A percentile compares a stretch with the other conserved stretches of the same genome.
These are phyloP conservation scores for Funneliformis mosseae DNA, from an alignment of 192 early-diverging fungal genomes.

Conservation along the genomic window DNA sequence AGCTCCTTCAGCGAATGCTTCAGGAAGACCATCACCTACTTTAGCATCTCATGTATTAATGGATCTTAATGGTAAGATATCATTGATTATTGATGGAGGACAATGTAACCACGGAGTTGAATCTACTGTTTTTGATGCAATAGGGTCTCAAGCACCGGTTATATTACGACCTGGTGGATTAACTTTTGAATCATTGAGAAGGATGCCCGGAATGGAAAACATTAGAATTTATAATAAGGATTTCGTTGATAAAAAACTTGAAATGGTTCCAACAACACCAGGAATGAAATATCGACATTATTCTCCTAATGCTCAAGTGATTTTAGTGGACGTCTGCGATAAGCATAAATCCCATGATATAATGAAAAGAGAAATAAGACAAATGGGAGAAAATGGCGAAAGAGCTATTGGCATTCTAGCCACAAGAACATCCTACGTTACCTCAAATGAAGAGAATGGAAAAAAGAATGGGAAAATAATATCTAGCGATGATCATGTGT, in stretches of 20 bases:
- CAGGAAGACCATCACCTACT: slow-evolving; percentile 94
- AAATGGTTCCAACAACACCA: slow-evolving; percentile 87
- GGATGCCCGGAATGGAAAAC: slow-evolving; percentile 62
- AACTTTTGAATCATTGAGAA: slow-evolving; percentile 73
- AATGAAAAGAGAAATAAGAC: slow-evolving; percentile 39
- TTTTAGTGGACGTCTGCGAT: slow-evolving; percentile 60
- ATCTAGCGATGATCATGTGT: slow-evolving; percentile 23
- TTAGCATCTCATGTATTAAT: slow-evolving; percentile 82
- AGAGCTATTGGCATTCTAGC: slow-evolving; percentile 27
- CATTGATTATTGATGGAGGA: slow-evolving; percentile 90
- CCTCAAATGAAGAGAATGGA: not conserved
- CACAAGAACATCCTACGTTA: not conserved
- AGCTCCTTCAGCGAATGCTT: slow-evolving; percentile 97
- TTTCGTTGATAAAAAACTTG: slow-evolving; percentile 69
- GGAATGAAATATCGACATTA: slow-evolving; percentile 99
- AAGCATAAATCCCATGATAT: not conserved
- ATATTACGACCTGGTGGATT: slow-evolving; percentile 94
- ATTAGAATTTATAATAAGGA: slow-evolving; percentile 80
- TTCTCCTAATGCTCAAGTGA: slow-evolving; percentile 84
- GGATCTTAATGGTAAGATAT: slow-evolving; percentile 79
- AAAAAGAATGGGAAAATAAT: not conserved
- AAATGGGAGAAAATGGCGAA: slow-evolving; percentile 37
- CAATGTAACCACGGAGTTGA: slow-evolving; percentile 90
- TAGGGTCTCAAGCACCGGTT: slow-evolving; percentile 62
- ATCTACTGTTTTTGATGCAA: slow-evolving; percentile 89